phyloP scores from a whole-genome alignment of 2,329 filamentous ascomycete genomes.

The Colletotrichum magnum region DNA sequence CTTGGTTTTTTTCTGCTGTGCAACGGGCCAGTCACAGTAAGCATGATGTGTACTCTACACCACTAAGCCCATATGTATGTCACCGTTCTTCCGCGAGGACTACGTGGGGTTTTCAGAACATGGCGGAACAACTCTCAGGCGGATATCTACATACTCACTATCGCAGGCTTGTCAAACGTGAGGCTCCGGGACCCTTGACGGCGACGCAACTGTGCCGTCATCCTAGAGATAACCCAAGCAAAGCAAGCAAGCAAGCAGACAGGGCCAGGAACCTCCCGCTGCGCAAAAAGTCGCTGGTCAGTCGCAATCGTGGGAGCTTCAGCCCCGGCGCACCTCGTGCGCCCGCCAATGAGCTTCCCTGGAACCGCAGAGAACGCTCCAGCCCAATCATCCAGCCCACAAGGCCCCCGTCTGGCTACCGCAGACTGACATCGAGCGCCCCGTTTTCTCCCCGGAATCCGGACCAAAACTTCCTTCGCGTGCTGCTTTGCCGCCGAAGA shows the following conservation, averaged over 20 bases:
- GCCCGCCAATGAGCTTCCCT: conserved; percentile 10
- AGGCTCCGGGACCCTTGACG: background rate
- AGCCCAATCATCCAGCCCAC: conserved; percentile 39
- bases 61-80: background rate
- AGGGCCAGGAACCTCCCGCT: conserved; percentile 1
- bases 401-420: conserved; percentile 33
- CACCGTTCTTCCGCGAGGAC: no score
- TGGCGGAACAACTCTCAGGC: no score
- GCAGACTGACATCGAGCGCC: conserved; percentile 27
- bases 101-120: no score
- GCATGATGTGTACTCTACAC: background rate
- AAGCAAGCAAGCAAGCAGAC: background rate
- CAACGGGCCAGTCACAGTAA: background rate
- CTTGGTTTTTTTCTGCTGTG: conserved; percentile 23
- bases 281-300: background rate
- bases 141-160: background rate
- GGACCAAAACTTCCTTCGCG: conserved; percentile 39
- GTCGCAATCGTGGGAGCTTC: conserved; percentile 10
- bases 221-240: background rate
- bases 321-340: background rate
- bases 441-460: conserved; percentile 29
- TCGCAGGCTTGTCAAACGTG: background rate
- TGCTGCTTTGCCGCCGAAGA: background rate
- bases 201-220: conserved; percentile 33
- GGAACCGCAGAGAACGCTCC: conserved; percentile 14